Conservation (phyloP, 2,329 filamentous ascomycete genomes). For the Rhinocladiella similis region DNA sequence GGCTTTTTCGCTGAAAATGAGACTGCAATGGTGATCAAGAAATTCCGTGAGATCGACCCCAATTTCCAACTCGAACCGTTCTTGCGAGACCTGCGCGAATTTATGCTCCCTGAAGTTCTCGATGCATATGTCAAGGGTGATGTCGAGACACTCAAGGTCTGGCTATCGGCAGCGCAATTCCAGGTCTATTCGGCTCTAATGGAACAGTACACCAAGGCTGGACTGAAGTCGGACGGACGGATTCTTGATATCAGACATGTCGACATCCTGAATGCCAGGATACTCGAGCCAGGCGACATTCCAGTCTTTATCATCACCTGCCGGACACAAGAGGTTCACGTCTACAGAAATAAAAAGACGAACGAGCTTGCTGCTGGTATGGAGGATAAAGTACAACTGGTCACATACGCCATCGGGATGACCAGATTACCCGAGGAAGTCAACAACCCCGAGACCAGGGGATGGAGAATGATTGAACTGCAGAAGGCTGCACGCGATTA, state of each 20-base stretch:
- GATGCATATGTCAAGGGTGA: conserved; percentile 99
- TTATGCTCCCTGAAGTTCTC: conserved; percentile 94
- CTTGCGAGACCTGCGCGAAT: conserved; percentile 91
- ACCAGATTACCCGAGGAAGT: conserved; percentile 93
- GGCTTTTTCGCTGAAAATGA: conserved; percentile 99
- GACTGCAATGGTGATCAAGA: conserved; percentile 96
- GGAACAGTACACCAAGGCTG: conserved; percentile 91
- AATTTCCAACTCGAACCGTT: conserved; percentile 94
- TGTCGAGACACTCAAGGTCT: conserved; percentile 82
- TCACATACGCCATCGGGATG: conserved; percentile 96
- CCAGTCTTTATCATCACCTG: conserved; percentile 97
- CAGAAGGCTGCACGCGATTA: conserved; percentile 97
- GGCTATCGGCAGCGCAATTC: conserved; percentile 95
- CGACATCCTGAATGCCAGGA: conserved; percentile 60
- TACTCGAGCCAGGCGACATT: conserved; percentile 51
- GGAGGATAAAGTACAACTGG: conserved; percentile 98
- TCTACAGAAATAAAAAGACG: conserved; percentile 90
- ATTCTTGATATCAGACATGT: conserved; percentile 95
- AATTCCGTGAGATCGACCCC: conserved; percentile 94
- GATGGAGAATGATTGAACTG: conserved; percentile 96
- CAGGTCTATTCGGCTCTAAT: conserved; percentile 96
- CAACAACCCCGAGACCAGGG: conserved; percentile 92
- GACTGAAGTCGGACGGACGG: conserved; percentile 89
- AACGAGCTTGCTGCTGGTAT: conserved; percentile 89
- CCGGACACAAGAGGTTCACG: conserved; percentile 95